phyloP scores from a whole-genome alignment of 345 rosid species.

The Angophora floribunda region DNA sequence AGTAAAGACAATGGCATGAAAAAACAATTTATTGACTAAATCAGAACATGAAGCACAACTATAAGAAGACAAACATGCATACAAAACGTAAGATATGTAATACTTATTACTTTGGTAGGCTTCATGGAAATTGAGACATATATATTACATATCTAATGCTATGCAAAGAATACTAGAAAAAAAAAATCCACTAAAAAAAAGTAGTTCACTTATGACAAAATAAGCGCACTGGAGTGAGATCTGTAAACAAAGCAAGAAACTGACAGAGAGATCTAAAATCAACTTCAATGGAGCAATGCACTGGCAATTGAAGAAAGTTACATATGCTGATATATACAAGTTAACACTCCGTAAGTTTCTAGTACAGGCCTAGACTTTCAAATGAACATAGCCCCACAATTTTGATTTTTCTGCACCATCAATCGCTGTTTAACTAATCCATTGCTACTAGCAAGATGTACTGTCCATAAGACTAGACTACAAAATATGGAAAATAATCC shows the following conservation, averaged over 20 bases:
- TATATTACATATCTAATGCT: neutral
- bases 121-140: neutral
- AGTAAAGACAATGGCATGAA: neutral
- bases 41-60: neutral
- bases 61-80: neutral
- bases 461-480: neutral
- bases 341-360: neutral
- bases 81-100: neutral
- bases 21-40: neutral
- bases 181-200: neutral
- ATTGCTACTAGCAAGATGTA: neutral
- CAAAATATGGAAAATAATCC: neutral
- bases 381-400: neutral
- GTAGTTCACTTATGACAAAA: neutral
- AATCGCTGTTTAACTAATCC: neutral
- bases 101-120: neutral
- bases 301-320: neutral
- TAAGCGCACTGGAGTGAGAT: neutral
- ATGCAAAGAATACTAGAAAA: neutral
- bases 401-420: neutral
- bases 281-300: neutral
- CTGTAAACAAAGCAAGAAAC: neutral
- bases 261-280: neutral
- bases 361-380: neutral
- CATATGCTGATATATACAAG: neutral